A percentile compares a stretch with the other conserved stretches of the same genome.
Evolutionary conservation across 345 rosid species (phyloP).

Genomic region (Eucalyptus viminalis): DNA sequence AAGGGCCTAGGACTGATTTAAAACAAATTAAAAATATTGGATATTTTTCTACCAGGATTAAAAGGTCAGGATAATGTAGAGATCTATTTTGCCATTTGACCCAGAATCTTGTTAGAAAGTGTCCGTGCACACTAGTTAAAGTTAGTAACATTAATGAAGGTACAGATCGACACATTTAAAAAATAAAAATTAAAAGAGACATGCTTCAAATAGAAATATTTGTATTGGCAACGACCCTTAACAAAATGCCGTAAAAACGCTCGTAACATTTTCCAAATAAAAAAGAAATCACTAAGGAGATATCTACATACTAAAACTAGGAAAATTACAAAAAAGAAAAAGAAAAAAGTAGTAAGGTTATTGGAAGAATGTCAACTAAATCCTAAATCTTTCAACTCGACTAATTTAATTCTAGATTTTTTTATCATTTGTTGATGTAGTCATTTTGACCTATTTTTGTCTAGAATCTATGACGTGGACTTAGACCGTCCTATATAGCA

Average conservation of each 20-base stretch:
- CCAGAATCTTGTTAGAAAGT: neutral
- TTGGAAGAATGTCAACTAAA: neutral
- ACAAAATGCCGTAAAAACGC: neutral
- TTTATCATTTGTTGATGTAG: neutral
- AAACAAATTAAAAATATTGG: neutral
- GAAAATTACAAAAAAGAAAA: neutral
- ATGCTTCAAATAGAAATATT: neutral
- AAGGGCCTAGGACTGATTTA: neutral
- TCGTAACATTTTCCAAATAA: neutral
- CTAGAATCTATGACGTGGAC: neutral
- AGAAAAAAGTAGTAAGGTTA: neutral
- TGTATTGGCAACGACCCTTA: neutral
- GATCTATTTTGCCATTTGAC: neutral
- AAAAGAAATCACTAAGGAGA: neutral
- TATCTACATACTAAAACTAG: neutral
- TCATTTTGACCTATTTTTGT: neutral
- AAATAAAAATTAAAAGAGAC: neutral
- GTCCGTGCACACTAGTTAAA: neutral
- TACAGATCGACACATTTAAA: neutral
- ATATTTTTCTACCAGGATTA: neutral
- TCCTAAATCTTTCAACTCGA: rapidly evolving
- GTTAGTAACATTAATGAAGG: neutral
- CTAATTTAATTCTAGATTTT: neutral
- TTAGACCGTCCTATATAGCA: rapidly evolving
- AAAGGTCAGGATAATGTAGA: neutral